phyloP scores from a whole-genome alignment of 345 rosid genomes.

The Noccaea bulbosa region DNA sequence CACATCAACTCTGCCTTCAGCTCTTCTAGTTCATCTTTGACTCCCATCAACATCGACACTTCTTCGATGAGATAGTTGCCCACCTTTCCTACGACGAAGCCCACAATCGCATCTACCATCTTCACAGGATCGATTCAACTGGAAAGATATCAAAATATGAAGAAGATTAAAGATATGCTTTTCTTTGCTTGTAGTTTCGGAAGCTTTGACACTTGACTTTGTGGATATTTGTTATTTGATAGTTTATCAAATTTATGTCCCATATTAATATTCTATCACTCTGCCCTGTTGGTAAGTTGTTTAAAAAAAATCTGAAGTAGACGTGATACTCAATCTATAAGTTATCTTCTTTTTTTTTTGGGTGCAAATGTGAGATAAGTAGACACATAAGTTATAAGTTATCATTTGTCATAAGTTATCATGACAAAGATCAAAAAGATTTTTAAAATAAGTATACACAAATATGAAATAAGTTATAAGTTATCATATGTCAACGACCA shows the following conservation, averaged over 20 bases:
- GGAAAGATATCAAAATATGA: background rate
- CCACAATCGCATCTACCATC: conserved; percentile 28
- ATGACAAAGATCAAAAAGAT: too few relatives aligned
- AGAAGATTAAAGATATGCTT: conserved; percentile 6
- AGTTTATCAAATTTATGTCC: background rate
- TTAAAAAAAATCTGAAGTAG: too few relatives aligned
- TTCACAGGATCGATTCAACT: background rate
- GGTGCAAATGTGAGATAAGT: too few relatives aligned
- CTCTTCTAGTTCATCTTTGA: conserved; percentile 15
- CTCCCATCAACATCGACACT: conserved; percentile 37
- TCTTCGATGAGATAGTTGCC: conserved; percentile 54
- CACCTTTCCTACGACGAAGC: conserved; percentile 17
- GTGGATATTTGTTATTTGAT: background rate
- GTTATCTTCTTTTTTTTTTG: too few relatives aligned
- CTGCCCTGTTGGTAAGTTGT: too few relatives aligned
- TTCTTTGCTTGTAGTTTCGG: background rate
- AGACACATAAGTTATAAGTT: too few relatives aligned
- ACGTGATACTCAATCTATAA: too few relatives aligned
- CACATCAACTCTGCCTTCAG: conserved; percentile 40
- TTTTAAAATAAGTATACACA: too few relatives aligned
- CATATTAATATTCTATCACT: too few relatives aligned
- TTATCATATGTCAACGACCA: too few relatives aligned
- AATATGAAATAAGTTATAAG: too few relatives aligned
- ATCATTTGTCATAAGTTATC: too few relatives aligned
- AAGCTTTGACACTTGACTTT: background rate